phyloP scores from a whole-genome alignment of 257 asterid species.

The Nicotiana sylvestris region DNA sequence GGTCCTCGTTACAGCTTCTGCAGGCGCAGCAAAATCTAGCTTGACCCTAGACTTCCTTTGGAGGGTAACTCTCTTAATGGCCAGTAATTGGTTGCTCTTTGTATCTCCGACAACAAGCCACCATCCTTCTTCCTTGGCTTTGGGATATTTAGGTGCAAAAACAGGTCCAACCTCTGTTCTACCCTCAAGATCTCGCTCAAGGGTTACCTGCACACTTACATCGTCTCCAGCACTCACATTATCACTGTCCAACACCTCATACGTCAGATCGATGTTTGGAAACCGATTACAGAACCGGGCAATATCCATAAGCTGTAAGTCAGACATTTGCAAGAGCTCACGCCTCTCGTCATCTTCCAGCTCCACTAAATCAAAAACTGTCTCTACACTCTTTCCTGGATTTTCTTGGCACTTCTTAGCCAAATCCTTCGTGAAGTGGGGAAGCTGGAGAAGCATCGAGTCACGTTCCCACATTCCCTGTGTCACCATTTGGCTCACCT shows the following conservation, averaged over 20 bases:
- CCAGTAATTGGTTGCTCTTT: constrained; percentile 34
- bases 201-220: constrained; percentile 27
- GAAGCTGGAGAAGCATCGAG: constrained; percentile 37
- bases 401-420: constrained; percentile 37
- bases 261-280: constrained; percentile 36
- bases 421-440: constrained; percentile 40
- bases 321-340: constrained; percentile 36
- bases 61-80: constrained; percentile 33
- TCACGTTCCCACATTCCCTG: constrained; percentile 46
- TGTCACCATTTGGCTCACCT: constrained; percentile 43
- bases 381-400: constrained; percentile 35
- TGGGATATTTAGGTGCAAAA: constrained; percentile 36
- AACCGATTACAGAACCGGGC: constrained; percentile 37
- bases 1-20: constrained; percentile 24
- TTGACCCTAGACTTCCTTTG: constrained; percentile 33
- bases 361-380: constrained; percentile 37
- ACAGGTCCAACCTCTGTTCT: constrained; percentile 38
- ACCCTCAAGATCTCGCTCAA: constrained; percentile 41
- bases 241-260: constrained; percentile 25
- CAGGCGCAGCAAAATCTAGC: constrained; percentile 38
- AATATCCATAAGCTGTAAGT: constrained; percentile 33
- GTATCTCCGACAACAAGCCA: constrained; percentile 43
- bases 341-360: constrained; percentile 40
- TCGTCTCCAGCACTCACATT: constrained; percentile 26
- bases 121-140: constrained; percentile 43